Evolutionary conservation across 495 filamentous ascomycete genomes (phyloP), one percentile per base, ranked within the genome.

Genomic region (Usnea hakonensis): DNA sequence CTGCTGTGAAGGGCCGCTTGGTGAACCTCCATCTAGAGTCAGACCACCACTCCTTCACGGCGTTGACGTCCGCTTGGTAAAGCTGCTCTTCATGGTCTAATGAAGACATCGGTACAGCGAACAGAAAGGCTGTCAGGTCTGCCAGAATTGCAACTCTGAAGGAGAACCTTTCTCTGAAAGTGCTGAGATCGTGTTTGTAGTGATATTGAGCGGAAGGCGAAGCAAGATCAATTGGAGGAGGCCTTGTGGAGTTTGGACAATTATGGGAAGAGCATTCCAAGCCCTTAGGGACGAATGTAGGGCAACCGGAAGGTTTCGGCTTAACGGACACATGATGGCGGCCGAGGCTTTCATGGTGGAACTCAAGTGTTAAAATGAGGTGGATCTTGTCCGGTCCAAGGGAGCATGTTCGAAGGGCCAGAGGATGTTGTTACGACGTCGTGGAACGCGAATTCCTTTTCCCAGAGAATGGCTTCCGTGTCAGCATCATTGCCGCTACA

Each of bases 31-130:
- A 98, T 79, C 94, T 81, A 43, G 89, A 82, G 65, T 94, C 90
- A 26, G 81, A 83, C 94, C 94, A 98, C 94, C 94, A 98, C 73
- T 87, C 76, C 81, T 97, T 87, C 60, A 97, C 87, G 62, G 86
- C 86, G 68, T 86, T 81, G 62, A 97, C 90, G 69, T 98, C 94
- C 48, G 84, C 81, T 69, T 81, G 76, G 76, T 86, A 97, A 61
- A 84, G 74, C 68, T 88, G 80, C 69, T 97, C 90, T 76, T 97
- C 94, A 61, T 79, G 77, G 65, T 88, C 83, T 67, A 88, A 75
- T 32, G 72, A 73, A 72, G 76, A 75, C 77, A 81, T 82, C 57
- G 64, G 66, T 30, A 65, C 55, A 2, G 62, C 61, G 44, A 60
- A 68, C 26, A 60, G 30, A 23, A 67, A 63, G 0, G 55, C 7